Evolutionary conservation across 2,329 filamentous ascomycete species (phyloP), one percentile per base, ranked within the genome.

Genomic region (Hypomyces rosellus): DNA sequence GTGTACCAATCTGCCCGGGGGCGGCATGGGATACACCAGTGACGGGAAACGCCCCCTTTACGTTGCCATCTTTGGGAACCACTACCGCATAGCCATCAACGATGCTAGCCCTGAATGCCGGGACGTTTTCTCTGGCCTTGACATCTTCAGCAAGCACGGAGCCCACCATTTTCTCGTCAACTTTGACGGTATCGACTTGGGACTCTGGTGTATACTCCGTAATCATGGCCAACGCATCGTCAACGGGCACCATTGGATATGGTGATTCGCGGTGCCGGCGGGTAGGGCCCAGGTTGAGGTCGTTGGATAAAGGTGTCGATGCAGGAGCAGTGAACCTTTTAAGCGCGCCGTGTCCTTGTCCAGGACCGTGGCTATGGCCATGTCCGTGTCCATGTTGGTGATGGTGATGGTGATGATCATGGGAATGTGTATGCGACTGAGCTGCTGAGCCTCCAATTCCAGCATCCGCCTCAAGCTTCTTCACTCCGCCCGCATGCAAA

Each of bases 21-120:
- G 89, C 81, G 11, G 93, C 93, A 64, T 96, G 90, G 0, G 90
- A 95, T 12, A 97, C 77, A 0, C 88, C 85, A 1, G 86, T 84
- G 13, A 99, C 92, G 1, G 92, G 90, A 62, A 93, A 97, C 1
- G 85, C 71, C 0, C 92, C 91, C 59, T 86, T 88, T 45, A 88
- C 79, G 45, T 78, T 81, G 1, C 78, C 81, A 38, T 81, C 74
- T 30, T 72, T 70, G 48, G 78, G 77, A 5, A 82, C 85, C 36
- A 91, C 82, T 1, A 95, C 80, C 2, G 93, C 93, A 63, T 99
- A 99, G 1, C 93, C 93, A 66, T 99, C 93, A 1, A 99, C 93
- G 38, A 96, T 97, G 63, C 92, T 97, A 15, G 93, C 93, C 52
- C 90, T 78, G 69, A 95, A 99, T 0, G 92, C 93, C 0, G 93